Base-by-base conservation (phyloP, 2,329 filamentous ascomycete genomes). In the Fusarium anguioides region DNA sequence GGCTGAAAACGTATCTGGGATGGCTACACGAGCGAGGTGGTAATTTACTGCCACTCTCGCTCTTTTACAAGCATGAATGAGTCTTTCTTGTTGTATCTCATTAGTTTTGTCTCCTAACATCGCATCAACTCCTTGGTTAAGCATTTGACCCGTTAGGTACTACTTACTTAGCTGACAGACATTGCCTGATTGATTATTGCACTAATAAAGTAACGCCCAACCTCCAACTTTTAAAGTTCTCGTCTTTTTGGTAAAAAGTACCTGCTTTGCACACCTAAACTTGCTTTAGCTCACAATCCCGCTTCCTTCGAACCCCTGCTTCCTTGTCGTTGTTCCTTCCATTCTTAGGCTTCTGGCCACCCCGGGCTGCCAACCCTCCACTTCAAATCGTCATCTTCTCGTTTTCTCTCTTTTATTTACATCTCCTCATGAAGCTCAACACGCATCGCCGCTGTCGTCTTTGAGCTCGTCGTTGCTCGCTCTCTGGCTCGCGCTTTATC, bases 381-480 rank as follows among this genome's bases (percentile, higher is more conserved):
- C 40, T 33, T 51, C 48, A 55, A 48, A 36, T 58, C 49, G 42
- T 56, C 52, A 41, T 50, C 36, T 24, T 47, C 44, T 44, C 23
- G 27, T 52, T 58, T 63, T 51, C 40, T 42, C 35, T 51, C 44
- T 56, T 59, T 39, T 40, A 20, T 42, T 36, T 41, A 8, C 18
- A 29, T 50, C 36, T 57, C 45, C 51, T 45, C 50, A 74, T 74
- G 71, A 68, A 50, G 65, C 42, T 60, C 48, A 47, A 61, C 45
- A 33, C 61, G 31, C 27, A 44, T 59, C 39, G 27, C 41, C 35
- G 46, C 42, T 45, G 59, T 64, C 46, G 46, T 60, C 21, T 56
- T 35, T 72, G 68, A 73, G 64, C 69, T 60, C 41, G 54, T 63
- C 51, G 44, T 33, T 37, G 26, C 26, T 27, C 26, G 56, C 59